These are phyloP conservation scores for Arthrobotrys entomopaga DNA, from an alignment of 2,329 filamentous ascomycete species.

Conservation along the genomic window DNA sequence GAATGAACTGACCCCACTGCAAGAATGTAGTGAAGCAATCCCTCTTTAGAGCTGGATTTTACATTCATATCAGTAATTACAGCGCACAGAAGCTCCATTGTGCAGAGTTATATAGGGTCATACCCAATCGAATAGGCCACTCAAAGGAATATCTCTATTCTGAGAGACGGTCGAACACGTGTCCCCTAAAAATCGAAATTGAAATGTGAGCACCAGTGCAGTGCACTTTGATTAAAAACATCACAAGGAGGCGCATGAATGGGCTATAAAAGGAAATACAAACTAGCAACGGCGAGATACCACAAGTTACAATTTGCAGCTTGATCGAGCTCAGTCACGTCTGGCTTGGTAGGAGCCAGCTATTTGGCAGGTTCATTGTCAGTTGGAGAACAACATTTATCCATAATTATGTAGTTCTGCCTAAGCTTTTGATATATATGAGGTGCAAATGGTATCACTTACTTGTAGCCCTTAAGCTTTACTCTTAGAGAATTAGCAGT, in stretches of 20 bases:
- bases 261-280: neutral
- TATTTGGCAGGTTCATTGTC: too few relatives aligned
- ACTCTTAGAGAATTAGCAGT: too few relatives aligned
- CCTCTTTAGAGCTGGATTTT: conserved; percentile 1
- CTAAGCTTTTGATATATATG: too few relatives aligned
- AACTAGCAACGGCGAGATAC: conserved; percentile 3
- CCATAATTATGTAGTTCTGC: too few relatives aligned
- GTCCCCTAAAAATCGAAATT: neutral
- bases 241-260: too few relatives aligned
- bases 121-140: neutral
- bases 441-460: too few relatives aligned
- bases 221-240: too few relatives aligned
- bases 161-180: conserved; percentile 1
- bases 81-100: neutral
- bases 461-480: too few relatives aligned
- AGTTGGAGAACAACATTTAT: too few relatives aligned
- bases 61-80: neutral
- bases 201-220: neutral
- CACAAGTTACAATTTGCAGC: conserved; percentile 4
- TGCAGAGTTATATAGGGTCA: too few relatives aligned
- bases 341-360: conserved; percentile 8
- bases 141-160: neutral
- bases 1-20: too few relatives aligned
- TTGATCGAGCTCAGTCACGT: neutral
- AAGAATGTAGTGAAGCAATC: neutral